phyloP scores from a whole-genome alignment of 2,329 filamentous ascomycete species.

The Helicocarpus griseus region DNA sequence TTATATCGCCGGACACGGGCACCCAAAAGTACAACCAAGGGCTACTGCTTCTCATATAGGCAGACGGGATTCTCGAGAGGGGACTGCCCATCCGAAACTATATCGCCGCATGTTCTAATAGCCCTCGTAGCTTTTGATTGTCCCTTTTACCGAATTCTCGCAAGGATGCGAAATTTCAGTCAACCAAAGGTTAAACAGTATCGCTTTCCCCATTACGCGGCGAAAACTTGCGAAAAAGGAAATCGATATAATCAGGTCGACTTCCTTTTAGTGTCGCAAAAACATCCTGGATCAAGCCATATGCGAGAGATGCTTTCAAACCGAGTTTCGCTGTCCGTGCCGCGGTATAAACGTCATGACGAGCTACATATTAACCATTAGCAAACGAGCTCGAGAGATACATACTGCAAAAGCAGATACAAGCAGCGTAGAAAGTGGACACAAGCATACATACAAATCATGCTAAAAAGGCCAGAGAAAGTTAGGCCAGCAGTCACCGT shows the following conservation, averaged over 20 bases:
- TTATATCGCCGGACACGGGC: too few relatives aligned
- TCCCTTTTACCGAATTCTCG: background rate
- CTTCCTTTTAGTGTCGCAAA: slow-evolving; percentile 61
- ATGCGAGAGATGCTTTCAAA: slow-evolving; percentile 66
- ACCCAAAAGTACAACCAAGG: too few relatives aligned
- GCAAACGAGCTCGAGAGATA: slow-evolving; percentile 5
- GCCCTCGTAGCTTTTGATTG: background rate
- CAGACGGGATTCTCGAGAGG: too few relatives aligned
- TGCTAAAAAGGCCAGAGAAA: slow-evolving; percentile 76
- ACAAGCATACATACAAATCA: slow-evolving; percentile 58
- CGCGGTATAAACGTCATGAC: slow-evolving; percentile 66
- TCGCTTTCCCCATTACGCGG: background rate
- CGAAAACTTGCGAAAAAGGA: background rate
- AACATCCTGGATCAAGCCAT: slow-evolving; percentile 71
- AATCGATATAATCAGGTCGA: slow-evolving; percentile 57
- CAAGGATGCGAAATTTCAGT: background rate
- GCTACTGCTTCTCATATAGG: too few relatives aligned
- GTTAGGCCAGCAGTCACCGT: slow-evolving; percentile 75
- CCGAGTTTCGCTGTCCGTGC: slow-evolving; percentile 72
- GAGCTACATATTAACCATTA: slow-evolving; percentile 43
- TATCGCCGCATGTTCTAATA: too few relatives aligned
- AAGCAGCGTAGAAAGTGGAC: slow-evolving; percentile 2
- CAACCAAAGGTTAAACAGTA: background rate
- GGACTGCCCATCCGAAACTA: too few relatives aligned
- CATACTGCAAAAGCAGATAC: slow-evolving; percentile 1